Base-by-base conservation (phyloP, 2,329 filamentous ascomycete genomes). In the Aspergillus sp. region DNA sequence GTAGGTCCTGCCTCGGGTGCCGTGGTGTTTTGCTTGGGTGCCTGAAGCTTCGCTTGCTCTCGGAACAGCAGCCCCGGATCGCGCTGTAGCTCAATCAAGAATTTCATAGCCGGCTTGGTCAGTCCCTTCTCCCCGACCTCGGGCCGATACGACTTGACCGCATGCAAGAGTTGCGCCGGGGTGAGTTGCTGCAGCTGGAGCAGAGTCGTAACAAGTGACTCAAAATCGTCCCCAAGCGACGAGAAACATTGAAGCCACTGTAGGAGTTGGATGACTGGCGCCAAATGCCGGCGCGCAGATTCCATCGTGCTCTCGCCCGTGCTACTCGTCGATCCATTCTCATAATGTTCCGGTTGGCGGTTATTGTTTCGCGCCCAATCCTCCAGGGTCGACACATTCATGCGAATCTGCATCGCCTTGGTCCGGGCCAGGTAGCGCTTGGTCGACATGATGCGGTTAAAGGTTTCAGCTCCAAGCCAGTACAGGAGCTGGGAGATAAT, bases 241-340 rank as follows among this genome's bases (percentile, higher is more conserved):
- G 95, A 98, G 77, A 98, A 98, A 76, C 93, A 97, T 74, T 99
- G 95, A 38, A 99, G 82, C 95, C 95, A 99, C 76, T 99, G 95
- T 5, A 99, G 82, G 2, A 99, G 83, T 75, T 99, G 95, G 58
- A 98, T 93, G 19, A 97, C 86, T 4, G 95, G 95, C 7, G 91
- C 90, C 19, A 99, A 83, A 74, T 99, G 94, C 63, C 89, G 86
- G 65, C 92, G 85, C 21, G 92, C 88, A 4, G 92, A 86, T 45
- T 98, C 94, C 19, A 95, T 84, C 0, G 91, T 97, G 55, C 87
- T 91, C 73, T 98, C 95, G 3, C 94, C 94, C 1, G 89, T 91
- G 6, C 91, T 88, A 17, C 85, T 90, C 76, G 91, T 93, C 56
- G 94, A 93, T 17, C 94, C 94, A 68, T 92, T 90, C 75, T 99